These are phyloP conservation scores for Cryptosporidium parvum DNA, from an alignment of 169 alveolate genomes.

Conservation along the genomic window DNA sequence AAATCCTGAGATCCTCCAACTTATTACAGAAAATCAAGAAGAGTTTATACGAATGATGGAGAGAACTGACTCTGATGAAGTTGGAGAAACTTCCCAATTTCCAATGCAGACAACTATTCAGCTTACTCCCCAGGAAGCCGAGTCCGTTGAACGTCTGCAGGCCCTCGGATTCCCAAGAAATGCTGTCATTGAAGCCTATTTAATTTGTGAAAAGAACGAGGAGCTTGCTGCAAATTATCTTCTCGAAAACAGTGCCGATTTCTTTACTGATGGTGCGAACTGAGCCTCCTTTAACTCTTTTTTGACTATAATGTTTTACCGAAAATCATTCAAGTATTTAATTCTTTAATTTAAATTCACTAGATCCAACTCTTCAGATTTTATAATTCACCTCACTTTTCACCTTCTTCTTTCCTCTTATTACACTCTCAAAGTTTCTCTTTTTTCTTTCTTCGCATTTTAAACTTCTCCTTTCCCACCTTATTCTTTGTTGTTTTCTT, in stretches of 20 bases:
- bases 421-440: neutral
- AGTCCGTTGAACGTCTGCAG: conserved; percentile 88
- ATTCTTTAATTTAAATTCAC: neutral
- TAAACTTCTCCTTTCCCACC: neutral
- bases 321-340: neutral
- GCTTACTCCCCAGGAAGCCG: conserved; percentile 92
- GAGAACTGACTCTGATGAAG: conserved; percentile 68
- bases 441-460: neutral
- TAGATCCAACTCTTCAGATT: neutral
- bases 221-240: conserved; percentile 92
- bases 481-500: neutral
- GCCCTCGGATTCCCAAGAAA: conserved; percentile 93
- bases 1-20: conserved; percentile 87
- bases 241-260: conserved; percentile 86
- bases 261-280: conserved; percentile 73
- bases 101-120: conserved; percentile 79
- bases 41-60: conserved; percentile 87
- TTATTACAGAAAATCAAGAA: conserved; percentile 88
- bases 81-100: conserved; percentile 37
- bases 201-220: conserved; percentile 96
- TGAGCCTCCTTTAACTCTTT: neutral
- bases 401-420: neutral
- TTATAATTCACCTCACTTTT: neutral
- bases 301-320: neutral
- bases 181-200: conserved; percentile 95